Percentiles rank a stretch among this genome's conserved stretches.
These are phyloP conservation scores for Neonectria neomacrospora DNA, from an alignment of 2,329 filamentous ascomycete species.

Conservation along the genomic window DNA sequence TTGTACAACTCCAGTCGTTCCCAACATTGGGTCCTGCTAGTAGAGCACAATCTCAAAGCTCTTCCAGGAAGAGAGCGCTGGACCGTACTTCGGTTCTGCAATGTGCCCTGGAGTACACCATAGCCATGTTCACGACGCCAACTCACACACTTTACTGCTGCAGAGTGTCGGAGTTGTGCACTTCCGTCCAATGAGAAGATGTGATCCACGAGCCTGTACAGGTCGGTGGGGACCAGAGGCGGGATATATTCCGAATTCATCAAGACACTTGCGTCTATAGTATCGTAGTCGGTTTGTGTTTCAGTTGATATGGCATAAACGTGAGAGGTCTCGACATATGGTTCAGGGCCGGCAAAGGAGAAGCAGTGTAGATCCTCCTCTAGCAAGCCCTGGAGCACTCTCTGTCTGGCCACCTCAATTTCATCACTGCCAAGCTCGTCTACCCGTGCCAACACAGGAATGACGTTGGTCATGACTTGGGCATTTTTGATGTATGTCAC, in stretches of 20 bases:
- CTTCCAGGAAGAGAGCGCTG: slow-evolving; percentile 33
- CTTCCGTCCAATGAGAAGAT: slow-evolving; percentile 83
- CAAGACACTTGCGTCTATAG: slow-evolving; percentile 90
- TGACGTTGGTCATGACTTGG: slow-evolving; percentile 80
- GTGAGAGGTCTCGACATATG: slow-evolving; percentile 48
- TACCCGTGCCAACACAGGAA: slow-evolving; percentile 82
- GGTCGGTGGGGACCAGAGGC: slow-evolving; percentile 81
- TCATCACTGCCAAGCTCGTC: slow-evolving; percentile 74
- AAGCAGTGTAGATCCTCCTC: slow-evolving; percentile 72
- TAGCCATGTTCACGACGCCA: slow-evolving; percentile 66
- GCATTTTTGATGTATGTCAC: slow-evolving; percentile 78
- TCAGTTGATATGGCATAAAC: slow-evolving; percentile 84
- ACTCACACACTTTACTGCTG: slow-evolving; percentile 82
- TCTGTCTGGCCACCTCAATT: slow-evolving; percentile 68
- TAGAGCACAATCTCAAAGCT: slow-evolving; percentile 32
- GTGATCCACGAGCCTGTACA: slow-evolving; percentile 73
- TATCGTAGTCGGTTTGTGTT: slow-evolving; percentile 76
- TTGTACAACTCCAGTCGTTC: slow-evolving; percentile 49
- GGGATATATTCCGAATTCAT: slow-evolving; percentile 94
- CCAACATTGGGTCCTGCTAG: slow-evolving; percentile 40
- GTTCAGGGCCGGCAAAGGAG: slow-evolving; percentile 63
- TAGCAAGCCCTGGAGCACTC: slow-evolving; percentile 66
- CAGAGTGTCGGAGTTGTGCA: slow-evolving; percentile 82
- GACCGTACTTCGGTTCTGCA: slow-evolving; percentile 31
- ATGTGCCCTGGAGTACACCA: slow-evolving; percentile 31